These are phyloP conservation scores for Erigeron canadensis DNA, from an alignment of 129 eudicot species.

Conservation along the genomic window DNA sequence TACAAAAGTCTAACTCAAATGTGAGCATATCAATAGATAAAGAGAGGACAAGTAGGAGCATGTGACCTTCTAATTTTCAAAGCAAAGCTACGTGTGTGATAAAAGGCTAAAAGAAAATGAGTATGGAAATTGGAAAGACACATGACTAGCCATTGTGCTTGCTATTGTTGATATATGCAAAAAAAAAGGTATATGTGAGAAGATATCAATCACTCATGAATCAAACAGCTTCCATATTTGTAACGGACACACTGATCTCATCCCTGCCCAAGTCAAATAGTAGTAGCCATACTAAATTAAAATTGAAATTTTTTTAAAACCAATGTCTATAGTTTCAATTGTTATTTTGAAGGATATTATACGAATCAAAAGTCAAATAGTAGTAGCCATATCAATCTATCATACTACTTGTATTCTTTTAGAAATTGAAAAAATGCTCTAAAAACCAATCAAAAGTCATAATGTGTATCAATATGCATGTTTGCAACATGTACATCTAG, in stretches of 20 bases:
- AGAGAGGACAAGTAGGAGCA: no score
- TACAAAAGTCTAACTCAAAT: background rate
- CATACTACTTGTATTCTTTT: no score
- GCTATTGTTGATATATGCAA: no score
- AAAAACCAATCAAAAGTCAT: no score
- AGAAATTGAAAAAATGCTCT: no score
- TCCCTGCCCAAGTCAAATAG: conserved; percentile 40
- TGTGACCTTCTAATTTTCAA: conserved; percentile 25
- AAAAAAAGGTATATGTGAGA: conserved; percentile 34
- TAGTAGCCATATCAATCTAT: no score
- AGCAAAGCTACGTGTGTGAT: conserved; percentile 4
- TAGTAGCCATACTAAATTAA: conserved; percentile 10
- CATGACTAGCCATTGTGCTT: conserved; percentile 25
- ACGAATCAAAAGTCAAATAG: conserved; percentile 1
- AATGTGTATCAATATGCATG: no score
- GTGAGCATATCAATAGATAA: no score
- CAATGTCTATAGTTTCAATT: no score
- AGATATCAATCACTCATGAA: conserved; percentile 37
- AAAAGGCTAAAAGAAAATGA: conserved; percentile 7
- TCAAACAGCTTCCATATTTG: conserved; percentile 46
- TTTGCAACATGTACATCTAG: no score
- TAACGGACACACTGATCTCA: conserved; percentile 34
- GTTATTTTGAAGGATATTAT: no score
- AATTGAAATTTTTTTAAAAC: background rate
- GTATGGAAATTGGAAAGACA: background rate